Percentiles rank a stretch among this genome's conserved stretches.
Conservation (phyloP, 176 grass and related monocot genomes). For the Microstegium vimineum region DNA sequence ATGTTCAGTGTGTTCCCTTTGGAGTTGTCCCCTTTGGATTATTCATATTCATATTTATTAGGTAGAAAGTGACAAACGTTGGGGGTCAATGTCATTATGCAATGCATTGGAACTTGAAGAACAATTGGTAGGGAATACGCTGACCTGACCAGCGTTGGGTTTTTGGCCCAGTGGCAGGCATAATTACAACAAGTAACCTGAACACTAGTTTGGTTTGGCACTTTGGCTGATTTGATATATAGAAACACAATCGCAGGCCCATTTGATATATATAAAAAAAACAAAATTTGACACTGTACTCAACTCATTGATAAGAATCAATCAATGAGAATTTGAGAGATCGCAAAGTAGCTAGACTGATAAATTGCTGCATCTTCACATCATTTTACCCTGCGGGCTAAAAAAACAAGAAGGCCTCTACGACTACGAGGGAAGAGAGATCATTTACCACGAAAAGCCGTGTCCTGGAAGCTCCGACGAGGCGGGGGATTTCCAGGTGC, state of each 20-base stretch:
- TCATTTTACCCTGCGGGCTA: background rate
- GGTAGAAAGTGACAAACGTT: background rate
- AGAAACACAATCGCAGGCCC: background rate
- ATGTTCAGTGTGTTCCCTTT: conserved; percentile 17
- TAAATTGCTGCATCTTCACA: background rate
- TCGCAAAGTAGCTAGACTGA: background rate
- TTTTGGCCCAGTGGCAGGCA: background rate
- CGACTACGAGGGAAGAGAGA: background rate
- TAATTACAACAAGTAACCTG: background rate
- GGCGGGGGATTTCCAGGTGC: background rate
- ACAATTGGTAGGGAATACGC: background rate
- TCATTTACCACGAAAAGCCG: background rate
- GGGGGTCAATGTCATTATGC: background rate
- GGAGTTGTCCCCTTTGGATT: conserved; percentile 7
- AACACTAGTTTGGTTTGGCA: background rate
- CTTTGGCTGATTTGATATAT: background rate
- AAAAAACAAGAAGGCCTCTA: background rate
- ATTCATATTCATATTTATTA: background rate
- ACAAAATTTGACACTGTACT: background rate
- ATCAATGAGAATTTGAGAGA: background rate
- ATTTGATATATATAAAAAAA: background rate
- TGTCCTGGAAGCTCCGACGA: background rate
- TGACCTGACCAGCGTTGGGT: background rate
- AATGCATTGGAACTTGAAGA: background rate
- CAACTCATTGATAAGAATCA: background rate